These are phyloP conservation scores for Mycena floridula DNA, from an alignment of 768 basidiomycete genomes.

Conservation along the genomic window DNA sequence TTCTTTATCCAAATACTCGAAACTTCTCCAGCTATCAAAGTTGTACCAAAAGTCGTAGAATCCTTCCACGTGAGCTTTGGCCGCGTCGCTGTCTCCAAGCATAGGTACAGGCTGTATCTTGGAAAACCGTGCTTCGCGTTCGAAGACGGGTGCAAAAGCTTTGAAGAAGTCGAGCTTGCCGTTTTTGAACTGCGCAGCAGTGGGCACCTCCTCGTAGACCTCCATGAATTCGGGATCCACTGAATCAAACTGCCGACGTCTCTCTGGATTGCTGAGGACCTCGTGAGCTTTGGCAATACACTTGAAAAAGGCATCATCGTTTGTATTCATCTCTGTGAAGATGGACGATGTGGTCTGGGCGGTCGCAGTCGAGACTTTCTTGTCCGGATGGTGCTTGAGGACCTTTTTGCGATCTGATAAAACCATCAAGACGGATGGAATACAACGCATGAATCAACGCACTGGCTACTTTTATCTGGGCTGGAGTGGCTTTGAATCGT, in stretches of 20 bases:
- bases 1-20: constrained; percentile 98
- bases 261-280: constrained; percentile 80
- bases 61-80: constrained; percentile 78
- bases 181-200: constrained; percentile 47
- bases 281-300: constrained; percentile 99
- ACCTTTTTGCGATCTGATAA: constrained; percentile 91
- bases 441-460: constrained; percentile 27
- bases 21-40: constrained; percentile 97
- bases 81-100: constrained; percentile 63
- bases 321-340: constrained; percentile 60
- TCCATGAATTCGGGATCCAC: constrained; percentile 77
- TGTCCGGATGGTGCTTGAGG: constrained; percentile 98
- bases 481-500: constrained; percentile 78
- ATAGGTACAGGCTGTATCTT: constrained; percentile 75
- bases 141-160: constrained; percentile 75
- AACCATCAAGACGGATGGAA: neutral
- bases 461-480: constrained; percentile 97
- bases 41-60: constrained; percentile 99
- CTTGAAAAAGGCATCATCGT: constrained; percentile 99
- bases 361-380: constrained; percentile 54
- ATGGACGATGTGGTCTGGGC: constrained; percentile 21
- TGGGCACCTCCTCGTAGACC: constrained; percentile 75
- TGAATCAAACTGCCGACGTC: constrained; percentile 92
- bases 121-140: constrained; percentile 91
- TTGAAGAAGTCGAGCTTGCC: constrained; percentile 59